Conservation (phyloP, 2,329 filamentous ascomycete genomes). For the Pseudocercospora vitis region DNA sequence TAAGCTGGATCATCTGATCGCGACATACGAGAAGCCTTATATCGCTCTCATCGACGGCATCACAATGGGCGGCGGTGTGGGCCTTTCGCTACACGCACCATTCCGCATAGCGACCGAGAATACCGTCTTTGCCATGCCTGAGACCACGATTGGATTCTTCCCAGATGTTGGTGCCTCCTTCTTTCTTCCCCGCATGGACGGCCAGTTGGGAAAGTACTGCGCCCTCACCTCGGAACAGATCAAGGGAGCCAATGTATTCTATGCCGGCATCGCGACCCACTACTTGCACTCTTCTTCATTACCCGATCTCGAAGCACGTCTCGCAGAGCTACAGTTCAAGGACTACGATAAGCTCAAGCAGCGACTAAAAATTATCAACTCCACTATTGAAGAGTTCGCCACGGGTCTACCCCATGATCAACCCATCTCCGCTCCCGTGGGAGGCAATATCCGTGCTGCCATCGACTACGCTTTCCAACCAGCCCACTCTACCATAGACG, state of each 20-base stretch:
- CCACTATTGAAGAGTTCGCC: constrained; percentile 86
- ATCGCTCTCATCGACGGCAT: constrained; percentile 96
- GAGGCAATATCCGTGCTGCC: constrained; percentile 68
- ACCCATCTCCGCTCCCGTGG: constrained; percentile 40
- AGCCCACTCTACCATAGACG: constrained; percentile 56
- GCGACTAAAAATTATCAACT: constrained; percentile 72
- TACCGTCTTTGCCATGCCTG: constrained; percentile 96
- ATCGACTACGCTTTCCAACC: constrained; percentile 68
- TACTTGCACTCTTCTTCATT: constrained; percentile 91
- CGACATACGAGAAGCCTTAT: constrained; percentile 89
- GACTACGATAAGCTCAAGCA: constrained; percentile 67
- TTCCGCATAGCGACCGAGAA: constrained; percentile 95
- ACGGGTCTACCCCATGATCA: constrained; percentile 79
- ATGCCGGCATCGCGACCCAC: constrained; percentile 89
- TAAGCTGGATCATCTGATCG: constrained; percentile 90
- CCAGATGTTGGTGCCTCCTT: constrained; percentile 96
- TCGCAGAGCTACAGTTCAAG: constrained; percentile 84
- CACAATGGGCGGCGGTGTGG: constrained; percentile 97
- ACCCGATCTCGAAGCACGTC: constrained; percentile 74
- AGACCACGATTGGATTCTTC: constrained; percentile 98
- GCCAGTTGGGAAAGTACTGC: constrained; percentile 84
- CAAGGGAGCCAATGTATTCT: constrained; percentile 81
- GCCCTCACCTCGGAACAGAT: constrained; percentile 85
- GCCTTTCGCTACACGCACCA: constrained; percentile 89
- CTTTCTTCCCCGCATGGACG: constrained; percentile 88